These are phyloP conservation scores for Mixia osmundae DNA, from an alignment of 1,284 basidiomycete species.

Conservation along the genomic window DNA sequence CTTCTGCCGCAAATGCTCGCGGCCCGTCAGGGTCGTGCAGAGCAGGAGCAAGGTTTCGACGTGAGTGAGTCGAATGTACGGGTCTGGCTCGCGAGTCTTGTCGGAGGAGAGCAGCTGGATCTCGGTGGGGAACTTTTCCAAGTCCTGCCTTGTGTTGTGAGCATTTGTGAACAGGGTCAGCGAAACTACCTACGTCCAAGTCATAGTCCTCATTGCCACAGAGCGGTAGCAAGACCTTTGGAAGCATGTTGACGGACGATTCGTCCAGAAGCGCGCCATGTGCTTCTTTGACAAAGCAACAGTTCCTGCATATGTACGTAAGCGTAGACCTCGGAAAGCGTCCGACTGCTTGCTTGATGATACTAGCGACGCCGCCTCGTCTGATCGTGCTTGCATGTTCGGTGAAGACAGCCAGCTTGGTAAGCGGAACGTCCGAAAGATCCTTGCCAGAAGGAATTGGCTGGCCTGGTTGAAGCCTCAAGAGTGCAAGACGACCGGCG, in stretches of 20 bases:
- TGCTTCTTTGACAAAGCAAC: slow-evolving; percentile 46
- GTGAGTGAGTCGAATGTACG: slow-evolving; percentile 54
- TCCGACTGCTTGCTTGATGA: slow-evolving; percentile 43
- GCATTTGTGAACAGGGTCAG: not conserved
- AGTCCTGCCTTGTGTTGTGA: slow-evolving; percentile 36
- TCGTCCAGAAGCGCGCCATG: slow-evolving; percentile 13
- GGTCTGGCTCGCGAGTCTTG: slow-evolving; percentile 63
- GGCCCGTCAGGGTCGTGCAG: slow-evolving; percentile 65
- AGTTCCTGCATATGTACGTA: slow-evolving; percentile 33
- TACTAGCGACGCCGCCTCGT: slow-evolving; percentile 58
- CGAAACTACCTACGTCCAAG: slow-evolving; percentile 36
- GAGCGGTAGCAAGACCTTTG: slow-evolving; percentile 64
- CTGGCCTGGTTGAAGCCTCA: slow-evolving; percentile 25
- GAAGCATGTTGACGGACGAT: slow-evolving; percentile 41
- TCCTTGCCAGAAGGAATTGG: too few species aligned
- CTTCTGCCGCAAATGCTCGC: slow-evolving; percentile 50
- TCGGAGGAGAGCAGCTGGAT: slow-evolving; percentile 70
- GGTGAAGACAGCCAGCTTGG: slow-evolving; percentile 60
- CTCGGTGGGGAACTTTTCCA: slow-evolving; percentile 59
- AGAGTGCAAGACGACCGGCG: slow-evolving; percentile 42
- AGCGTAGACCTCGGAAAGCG: slow-evolving; percentile 7
- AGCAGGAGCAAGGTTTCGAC: slow-evolving; percentile 73
- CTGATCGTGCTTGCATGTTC: slow-evolving; percentile 67
- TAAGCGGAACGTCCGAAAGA: slow-evolving; percentile 40
- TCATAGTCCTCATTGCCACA: slow-evolving; percentile 88